These are phyloP conservation scores for Nicotiana noctiflora DNA, from an alignment of 257 asterid genomes.

Conservation along the genomic window DNA sequence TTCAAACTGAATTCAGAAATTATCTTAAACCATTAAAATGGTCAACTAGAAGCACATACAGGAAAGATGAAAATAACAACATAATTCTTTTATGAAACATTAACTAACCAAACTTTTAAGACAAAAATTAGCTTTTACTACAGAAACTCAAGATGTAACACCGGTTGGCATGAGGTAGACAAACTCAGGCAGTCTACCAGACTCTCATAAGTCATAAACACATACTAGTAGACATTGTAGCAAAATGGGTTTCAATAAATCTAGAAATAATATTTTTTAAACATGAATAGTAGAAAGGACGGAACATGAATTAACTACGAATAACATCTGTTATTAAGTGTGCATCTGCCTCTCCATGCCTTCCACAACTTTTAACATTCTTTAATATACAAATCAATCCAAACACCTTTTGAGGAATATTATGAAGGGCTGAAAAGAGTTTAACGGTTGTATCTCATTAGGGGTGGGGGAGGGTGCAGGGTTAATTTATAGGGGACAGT, in stretches of 20 bases:
- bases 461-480: no score
- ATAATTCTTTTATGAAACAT: neutral
- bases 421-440: no score
- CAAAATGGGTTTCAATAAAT: neutral
- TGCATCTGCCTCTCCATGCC: neutral
- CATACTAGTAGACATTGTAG: neutral
- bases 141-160: neutral
- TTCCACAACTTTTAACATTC: neutral
- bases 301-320: neutral
- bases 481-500: no score
- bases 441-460: no score
- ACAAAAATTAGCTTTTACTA: neutral
- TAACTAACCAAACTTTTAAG: neutral
- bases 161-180: neutral
- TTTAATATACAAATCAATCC: neutral
- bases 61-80: neutral
- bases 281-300: neutral
- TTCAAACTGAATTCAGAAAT: neutral
- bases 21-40: neutral
- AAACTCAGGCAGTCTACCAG: neutral
- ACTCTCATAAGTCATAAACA: neutral
- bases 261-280: neutral
- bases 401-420: neutral
- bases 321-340: neutral
- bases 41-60: neutral